Percentiles rank a stretch among this genome's conserved stretches.
Evolutionary conservation across 192 early-diverging fungal species (phyloP).

Genomic region (Rhizophagus clarus): DNA sequence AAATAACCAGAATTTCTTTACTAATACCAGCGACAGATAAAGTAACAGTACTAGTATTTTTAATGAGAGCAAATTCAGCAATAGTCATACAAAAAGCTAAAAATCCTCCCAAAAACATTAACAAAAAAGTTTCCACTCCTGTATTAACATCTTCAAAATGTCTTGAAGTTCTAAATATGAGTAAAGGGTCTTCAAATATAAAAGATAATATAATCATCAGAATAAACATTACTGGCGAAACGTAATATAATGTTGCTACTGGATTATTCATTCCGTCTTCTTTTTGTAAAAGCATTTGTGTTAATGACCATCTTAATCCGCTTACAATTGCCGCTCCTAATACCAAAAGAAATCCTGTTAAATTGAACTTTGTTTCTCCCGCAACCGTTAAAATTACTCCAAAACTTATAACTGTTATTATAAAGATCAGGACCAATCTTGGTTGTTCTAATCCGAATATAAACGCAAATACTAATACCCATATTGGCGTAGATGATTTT

Average conservation of each 20-base stretch:
- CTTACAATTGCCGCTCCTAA: conserved; percentile 70
- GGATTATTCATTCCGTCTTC: conserved; percentile 77
- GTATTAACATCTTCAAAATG: conserved; percentile 55
- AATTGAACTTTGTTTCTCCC: conserved; percentile 66
- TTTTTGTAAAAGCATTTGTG: conserved; percentile 73
- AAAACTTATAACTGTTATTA: conserved; percentile 71
- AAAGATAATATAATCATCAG: conserved; percentile 61
- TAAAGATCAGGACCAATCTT: conserved; percentile 57
- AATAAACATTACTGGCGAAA: conserved; percentile 77
- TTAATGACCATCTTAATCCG: conserved; percentile 84
- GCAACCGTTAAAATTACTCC: conserved; percentile 79
- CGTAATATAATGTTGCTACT: conserved; percentile 72
- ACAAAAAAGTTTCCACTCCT: conserved; percentile 45
- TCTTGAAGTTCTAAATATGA: conserved; percentile 45
- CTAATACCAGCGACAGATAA: conserved; percentile 81
- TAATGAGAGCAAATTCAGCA: conserved; percentile 76
- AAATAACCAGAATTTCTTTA: conserved; percentile 80
- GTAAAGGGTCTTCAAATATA: conserved; percentile 59
- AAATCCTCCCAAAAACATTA: conserved; percentile 67
- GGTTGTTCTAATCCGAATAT: conserved; percentile 76
- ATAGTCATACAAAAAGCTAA: conserved; percentile 82
- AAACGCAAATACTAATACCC: conserved; percentile 81
- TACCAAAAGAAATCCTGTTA: conserved; percentile 55
- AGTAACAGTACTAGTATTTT: conserved; percentile 75
- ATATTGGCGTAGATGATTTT: conserved; percentile 67